Conservation (phyloP, 192 early-diverging fungal species). For the Gigaspora rosea region DNA sequence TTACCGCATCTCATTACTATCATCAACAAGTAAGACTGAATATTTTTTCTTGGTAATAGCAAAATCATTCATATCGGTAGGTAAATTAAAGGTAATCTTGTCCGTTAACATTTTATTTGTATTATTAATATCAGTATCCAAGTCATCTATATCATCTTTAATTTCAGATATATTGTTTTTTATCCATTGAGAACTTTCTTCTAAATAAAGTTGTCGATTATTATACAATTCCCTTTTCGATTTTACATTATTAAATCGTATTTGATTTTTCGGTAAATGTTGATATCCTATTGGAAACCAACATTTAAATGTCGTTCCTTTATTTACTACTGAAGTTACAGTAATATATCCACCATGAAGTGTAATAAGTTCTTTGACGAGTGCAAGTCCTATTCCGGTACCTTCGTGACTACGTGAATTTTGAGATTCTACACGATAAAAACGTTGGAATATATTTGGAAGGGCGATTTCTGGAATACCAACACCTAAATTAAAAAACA, state of each 20-base stretch:
- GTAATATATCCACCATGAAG: constrained; percentile 52
- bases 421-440: constrained; percentile 56
- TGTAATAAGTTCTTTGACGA: constrained; percentile 57
- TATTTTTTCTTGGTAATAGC: background rate
- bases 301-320: constrained; percentile 52
- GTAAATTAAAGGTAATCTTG: background rate
- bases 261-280: constrained; percentile 37
- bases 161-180: constrained; percentile 34
- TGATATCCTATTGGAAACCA: constrained; percentile 48
- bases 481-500: constrained; percentile 33
- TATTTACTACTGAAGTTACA: constrained; percentile 41
- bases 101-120: background rate
- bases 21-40: constrained; percentile 44
- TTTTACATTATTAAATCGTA: too few species aligned
- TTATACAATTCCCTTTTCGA: background rate
- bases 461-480: constrained; percentile 57
- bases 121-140: background rate
- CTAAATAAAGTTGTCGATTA: constrained; percentile 31
- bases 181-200: constrained; percentile 42
- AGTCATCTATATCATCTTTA: background rate
- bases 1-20: constrained; percentile 49
- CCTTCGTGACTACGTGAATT: constrained; percentile 58
- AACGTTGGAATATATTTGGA: constrained; percentile 54
- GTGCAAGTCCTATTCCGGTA: constrained; percentile 59
- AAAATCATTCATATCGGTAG: background rate